Base-by-base conservation (phyloP, 1,284 basidiomycete genomes). In the Pseudozyma hubeiensis region DNA sequence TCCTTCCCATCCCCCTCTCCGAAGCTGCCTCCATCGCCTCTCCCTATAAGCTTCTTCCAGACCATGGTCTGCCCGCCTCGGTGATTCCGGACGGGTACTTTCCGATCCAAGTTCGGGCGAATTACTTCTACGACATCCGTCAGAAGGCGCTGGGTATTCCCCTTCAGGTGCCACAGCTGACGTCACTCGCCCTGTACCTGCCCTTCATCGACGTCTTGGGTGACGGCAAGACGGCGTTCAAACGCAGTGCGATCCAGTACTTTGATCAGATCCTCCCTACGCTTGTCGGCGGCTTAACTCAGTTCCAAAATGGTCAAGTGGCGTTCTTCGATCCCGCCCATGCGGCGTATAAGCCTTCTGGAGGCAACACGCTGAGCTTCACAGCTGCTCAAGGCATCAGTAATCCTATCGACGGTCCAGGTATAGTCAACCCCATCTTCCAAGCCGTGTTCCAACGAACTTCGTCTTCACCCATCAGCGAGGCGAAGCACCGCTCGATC, bases 81-180 rank as follows among this genome's bases (percentile, higher is more conserved):
- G 55, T 64, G 13, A 54, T 64, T 17, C 63, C 63, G 2, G 30
- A 46, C 7, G 63, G 55, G n/a, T 53, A 53, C 41, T 54, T 58
- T 29, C 63, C 63, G 5, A n/a, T 64, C 11, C 51, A 52, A 29
- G 24, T 64, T 10, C 44, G 40, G 6, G 19, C 41, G 6, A 41
- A 55, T 4, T 64, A 64, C 41, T 57, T 50, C 31, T 56, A 53
- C 35, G 63, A 64, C 29, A 64, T 64, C 24, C 63, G 63, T 6
- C 63, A 58, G 35, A 34, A 17, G 5, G 19, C 39, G 13, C 24
- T 54, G 39, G 56, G 56, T 2, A 1, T 64, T 16, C 63, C 63
- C 19, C 41, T 59, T 7, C 55, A 54, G 47, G 51, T 64, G 30
- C 46, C 53, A 46, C 63, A 64, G 40, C 33, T 64, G 24, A 58